Percentiles rank a stretch among this genome's conserved stretches.
Evolutionary conservation across 352 stramenopile genomes (phyloP).

Genomic region (Pythium brassicae): DNA sequence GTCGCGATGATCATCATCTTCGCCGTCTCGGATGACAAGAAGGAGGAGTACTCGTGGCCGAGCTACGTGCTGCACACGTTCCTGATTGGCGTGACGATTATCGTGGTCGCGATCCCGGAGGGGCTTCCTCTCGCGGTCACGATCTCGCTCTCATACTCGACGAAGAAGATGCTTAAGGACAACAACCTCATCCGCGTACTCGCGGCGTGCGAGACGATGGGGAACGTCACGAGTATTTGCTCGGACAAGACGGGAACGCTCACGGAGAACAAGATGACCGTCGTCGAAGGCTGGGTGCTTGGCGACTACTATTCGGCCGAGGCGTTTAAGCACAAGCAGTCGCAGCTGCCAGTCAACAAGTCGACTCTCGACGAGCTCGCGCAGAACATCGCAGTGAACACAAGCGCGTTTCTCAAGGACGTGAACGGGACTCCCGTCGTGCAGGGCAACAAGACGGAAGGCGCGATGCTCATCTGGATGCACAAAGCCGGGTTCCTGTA

Average conservation of each 20-base stretch:
- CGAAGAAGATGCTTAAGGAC: slow-evolving; percentile 97
- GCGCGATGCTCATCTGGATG: slow-evolving; percentile 73
- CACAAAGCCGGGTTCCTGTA: slow-evolving; percentile 53
- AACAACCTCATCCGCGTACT: slow-evolving; percentile 98
- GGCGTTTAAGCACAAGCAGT: slow-evolving; percentile 28
- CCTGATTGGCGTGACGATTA: slow-evolving; percentile 92
- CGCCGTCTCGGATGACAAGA: slow-evolving; percentile 48
- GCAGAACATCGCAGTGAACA: slow-evolving; percentile 66
- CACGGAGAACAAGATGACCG: slow-evolving; percentile 98
- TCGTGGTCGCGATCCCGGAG: slow-evolving; percentile 94
- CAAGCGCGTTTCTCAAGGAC: slow-evolving; percentile 70
- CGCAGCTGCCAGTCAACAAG: slow-evolving; percentile 31
- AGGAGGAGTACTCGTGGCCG: slow-evolving; percentile 61
- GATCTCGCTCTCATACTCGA: slow-evolving; percentile 94
- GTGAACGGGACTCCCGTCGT: slow-evolving; percentile 29
- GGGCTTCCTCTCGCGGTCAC: slow-evolving; percentile 92
- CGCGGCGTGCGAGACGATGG: slow-evolving; percentile 97
- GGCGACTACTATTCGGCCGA: slow-evolving; percentile 56
- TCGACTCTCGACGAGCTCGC: slow-evolving; percentile 38
- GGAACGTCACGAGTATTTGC: slow-evolving; percentile 97
- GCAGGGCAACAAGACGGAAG: slow-evolving; percentile 83
- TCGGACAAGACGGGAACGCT: slow-evolving; percentile 97
- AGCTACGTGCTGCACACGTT: slow-evolving; percentile 92
- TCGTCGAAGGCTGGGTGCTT: slow-evolving; percentile 88
- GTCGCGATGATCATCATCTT: slow-evolving; percentile 85